A percentile compares a stretch with the other conserved stretches of the same genome.
These are phyloP conservation scores for Sporothrix curviconia DNA, from an alignment of 2,329 filamentous ascomycete genomes.

Conservation along the genomic window DNA sequence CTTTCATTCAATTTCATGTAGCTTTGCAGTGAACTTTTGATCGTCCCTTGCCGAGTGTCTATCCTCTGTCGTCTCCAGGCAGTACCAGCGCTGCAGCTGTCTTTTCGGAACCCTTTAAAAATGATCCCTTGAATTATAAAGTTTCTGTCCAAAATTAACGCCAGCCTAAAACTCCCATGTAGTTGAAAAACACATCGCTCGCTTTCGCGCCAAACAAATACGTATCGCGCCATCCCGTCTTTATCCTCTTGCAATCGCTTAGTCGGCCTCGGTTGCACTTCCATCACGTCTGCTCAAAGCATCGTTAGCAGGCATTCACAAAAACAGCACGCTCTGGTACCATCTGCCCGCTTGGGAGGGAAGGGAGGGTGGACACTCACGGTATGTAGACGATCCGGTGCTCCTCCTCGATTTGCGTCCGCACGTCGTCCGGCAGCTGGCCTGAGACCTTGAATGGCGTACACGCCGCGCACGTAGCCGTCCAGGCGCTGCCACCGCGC, in stretches of 20 bases:
- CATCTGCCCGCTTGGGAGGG: no score
- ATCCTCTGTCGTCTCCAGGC: no score
- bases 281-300: conserved; percentile 43
- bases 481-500: conserved; percentile 94
- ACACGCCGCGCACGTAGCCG: conserved; percentile 79
- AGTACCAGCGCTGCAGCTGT: no score
- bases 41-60: neutral
- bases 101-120: no score
- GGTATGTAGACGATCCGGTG: conserved; percentile 60
- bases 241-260: neutral
- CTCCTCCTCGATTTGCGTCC: conserved; percentile 55
- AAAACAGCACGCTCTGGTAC: no score
- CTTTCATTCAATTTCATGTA: no score
- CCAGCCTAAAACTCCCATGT: conserved; percentile 5
- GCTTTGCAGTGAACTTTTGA: neutral
- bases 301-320: no score
- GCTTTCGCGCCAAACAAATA: conserved; percentile 1
- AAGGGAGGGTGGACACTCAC: no score
- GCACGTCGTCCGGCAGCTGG: conserved; percentile 61
- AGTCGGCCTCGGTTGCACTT: conserved; percentile 45
- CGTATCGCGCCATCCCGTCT: no score
- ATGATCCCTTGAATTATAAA: no score
- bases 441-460: conserved; percentile 94
- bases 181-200: neutral
- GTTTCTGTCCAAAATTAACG: neutral